Evolutionary conservation across 2,329 filamentous ascomycete species (phyloP).

Genomic region (Periconia digitata): DNA sequence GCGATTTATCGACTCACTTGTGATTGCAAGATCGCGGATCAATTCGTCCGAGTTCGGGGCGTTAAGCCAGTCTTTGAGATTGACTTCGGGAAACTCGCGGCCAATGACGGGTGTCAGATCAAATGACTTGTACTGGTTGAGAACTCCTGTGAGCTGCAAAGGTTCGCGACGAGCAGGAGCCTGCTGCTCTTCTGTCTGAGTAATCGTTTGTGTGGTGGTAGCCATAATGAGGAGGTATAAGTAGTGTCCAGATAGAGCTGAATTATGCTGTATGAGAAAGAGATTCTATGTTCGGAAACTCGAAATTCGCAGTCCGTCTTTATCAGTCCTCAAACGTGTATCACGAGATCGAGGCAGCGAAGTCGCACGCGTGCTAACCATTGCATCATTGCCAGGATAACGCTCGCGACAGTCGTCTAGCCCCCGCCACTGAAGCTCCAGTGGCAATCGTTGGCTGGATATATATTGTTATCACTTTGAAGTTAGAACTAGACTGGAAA

Average conservation of each 20-base stretch:
- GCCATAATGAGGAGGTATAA: slow-evolving; percentile 12
- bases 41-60: slow-evolving; percentile 66
- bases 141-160: slow-evolving; percentile 51
- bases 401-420: background rate
- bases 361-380: slow-evolving; percentile 1
- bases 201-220: slow-evolving; percentile 21
- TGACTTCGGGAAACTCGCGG: slow-evolving; percentile 59
- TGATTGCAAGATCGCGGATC: slow-evolving; percentile 62
- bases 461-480: background rate
- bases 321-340: background rate
- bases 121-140: slow-evolving; percentile 57
- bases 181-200: slow-evolving; percentile 7
- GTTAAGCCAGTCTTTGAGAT: slow-evolving; percentile 64
- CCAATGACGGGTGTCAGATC: slow-evolving; percentile 66
- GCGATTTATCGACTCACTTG: slow-evolving; percentile 20
- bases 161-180: slow-evolving; percentile 13
- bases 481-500: background rate
- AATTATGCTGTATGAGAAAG: no score
- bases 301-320: no score
- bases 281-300: no score
- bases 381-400: slow-evolving; percentile 17
- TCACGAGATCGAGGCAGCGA: background rate
- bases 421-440: background rate
- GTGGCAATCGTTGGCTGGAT: background rate
- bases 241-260: no score